Evolutionary conservation across 139 green algal genomes (phyloP), one percentile per base, ranked within the genome.

Genomic region (Volvox reticuliferus): DNA sequence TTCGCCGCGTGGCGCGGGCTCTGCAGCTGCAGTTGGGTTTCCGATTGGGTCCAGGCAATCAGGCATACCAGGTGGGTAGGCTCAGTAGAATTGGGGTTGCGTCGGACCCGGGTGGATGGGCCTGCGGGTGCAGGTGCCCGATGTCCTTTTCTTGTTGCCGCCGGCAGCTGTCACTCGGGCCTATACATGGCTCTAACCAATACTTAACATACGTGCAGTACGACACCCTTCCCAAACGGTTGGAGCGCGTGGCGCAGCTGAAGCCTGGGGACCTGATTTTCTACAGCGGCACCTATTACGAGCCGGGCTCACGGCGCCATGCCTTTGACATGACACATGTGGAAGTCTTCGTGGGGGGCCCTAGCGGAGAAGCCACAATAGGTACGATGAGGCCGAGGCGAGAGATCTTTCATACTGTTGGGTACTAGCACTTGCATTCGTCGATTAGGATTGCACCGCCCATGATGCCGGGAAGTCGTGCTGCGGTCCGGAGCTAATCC

Each of bases 191-290:
- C 44, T 55, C 44, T 55, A 55, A 14, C 44, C 44, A 14, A 55
- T 55, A 9, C 65, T 26, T 12, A 2, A 73, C 3, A 2, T 28
- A 2, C 65, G 9, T 73, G 65, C 91, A 94, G 92, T 94, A 88
- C 79, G 92, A 94, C 75, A 93, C 89, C 24, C 89, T 94, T 28
- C 92, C 92, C 3, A 19, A 89, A 22, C 87, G 88, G 1, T 61
- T 95, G 78, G 73, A 61, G 26, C 79, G 55, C n/a, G 88, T 65
- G 0, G 24, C n/a, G n/a, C 50, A 92, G 73, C 93, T 95, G 35
- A 35, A 92, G 93, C 90, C 93, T 16, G 93, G 93, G 0, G 93
- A 94, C 85, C 81, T 94, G 12, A 79, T 94, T 28, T 94, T 94
- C 92, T 94, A 93, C 79, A 89, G 75, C 33, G 92, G 92, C 14